These are phyloP conservation scores for Podila verticillata DNA, from an alignment of 192 early-diverging fungal species.

Conservation along the genomic window DNA sequence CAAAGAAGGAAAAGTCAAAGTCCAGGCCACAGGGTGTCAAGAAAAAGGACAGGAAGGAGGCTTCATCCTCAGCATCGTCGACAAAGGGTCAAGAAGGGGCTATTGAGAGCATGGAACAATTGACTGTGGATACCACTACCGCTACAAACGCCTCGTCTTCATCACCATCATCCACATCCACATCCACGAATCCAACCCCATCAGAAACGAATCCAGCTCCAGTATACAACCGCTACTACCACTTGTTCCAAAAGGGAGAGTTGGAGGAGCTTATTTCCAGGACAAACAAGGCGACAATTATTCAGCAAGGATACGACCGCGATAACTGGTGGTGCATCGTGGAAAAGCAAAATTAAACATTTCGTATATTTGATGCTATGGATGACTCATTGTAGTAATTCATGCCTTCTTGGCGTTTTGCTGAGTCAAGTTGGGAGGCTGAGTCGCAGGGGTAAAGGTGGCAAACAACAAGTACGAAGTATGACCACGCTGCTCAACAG, in stretches of 20 bases:
- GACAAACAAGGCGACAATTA: slow-evolving; percentile 63
- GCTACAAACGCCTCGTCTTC: neutral
- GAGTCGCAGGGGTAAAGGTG: slow-evolving; percentile 67
- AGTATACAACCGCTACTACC: slow-evolving; percentile 80
- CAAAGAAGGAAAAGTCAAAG: slow-evolving; percentile 35
- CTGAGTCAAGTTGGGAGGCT: slow-evolving; percentile 20
- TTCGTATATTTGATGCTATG: no score
- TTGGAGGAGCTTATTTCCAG: slow-evolving; percentile 73
- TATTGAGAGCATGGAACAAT: slow-evolving; percentile 1
- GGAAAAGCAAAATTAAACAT: slow-evolving; percentile 51
- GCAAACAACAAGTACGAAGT: slow-evolving; percentile 98
- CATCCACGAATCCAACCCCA: slow-evolving; percentile 6
- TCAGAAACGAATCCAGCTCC: slow-evolving; percentile 16
- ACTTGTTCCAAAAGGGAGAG: slow-evolving; percentile 89
- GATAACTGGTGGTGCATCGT: slow-evolving; percentile 96
- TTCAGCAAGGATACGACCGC: slow-evolving; percentile 86
- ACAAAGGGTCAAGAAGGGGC: neutral
- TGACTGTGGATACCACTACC: neutral
- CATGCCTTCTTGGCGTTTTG: slow-evolving; percentile 1
- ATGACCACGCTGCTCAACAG: slow-evolving; percentile 78
- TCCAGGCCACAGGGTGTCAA: slow-evolving; percentile 42
- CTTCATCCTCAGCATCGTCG: neutral
- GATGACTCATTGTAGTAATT: neutral
- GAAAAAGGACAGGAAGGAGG: slow-evolving; percentile 59
- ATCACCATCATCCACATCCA: neutral